phyloP scores from a whole-genome alignment of 2,329 filamentous ascomycete species.

The Botrytis porri region DNA sequence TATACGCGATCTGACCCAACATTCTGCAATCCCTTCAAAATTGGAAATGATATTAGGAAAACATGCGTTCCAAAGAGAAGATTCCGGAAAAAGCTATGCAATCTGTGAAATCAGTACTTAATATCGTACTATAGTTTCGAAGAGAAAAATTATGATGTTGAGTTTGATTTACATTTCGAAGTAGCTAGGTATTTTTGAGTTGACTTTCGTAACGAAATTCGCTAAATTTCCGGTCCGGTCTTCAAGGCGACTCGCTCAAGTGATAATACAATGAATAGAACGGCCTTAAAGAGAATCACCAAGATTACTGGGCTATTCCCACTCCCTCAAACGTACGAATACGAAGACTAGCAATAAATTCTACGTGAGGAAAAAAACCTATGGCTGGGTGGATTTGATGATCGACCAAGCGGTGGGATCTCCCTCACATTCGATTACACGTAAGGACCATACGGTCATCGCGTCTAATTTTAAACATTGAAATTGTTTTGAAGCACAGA shows the following conservation, averaged over 20 bases:
- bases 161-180: neutral
- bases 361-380: neutral
- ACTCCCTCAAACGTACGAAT: rapidly evolving
- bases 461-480: neutral
- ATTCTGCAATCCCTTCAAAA: neutral
- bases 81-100: too few species aligned
- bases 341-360: neutral
- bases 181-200: neutral
- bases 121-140: rapidly evolving
- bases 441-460: neutral
- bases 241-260: neutral
- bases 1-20: neutral
- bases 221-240: neutral
- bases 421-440: too few species aligned
- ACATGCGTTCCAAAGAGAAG: too few species aligned
- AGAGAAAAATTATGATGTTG: neutral
- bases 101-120: neutral
- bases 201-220: neutral
- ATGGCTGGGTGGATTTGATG: neutral
- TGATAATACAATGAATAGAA: neutral
- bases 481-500: neutral
- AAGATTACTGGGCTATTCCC: neutral
- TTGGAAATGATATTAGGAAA: neutral
- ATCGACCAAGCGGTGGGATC: neutral
- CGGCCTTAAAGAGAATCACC: neutral